phyloP scores from a whole-genome alignment of 2,329 filamentous ascomycete species.

The Talaromyces piceae region DNA sequence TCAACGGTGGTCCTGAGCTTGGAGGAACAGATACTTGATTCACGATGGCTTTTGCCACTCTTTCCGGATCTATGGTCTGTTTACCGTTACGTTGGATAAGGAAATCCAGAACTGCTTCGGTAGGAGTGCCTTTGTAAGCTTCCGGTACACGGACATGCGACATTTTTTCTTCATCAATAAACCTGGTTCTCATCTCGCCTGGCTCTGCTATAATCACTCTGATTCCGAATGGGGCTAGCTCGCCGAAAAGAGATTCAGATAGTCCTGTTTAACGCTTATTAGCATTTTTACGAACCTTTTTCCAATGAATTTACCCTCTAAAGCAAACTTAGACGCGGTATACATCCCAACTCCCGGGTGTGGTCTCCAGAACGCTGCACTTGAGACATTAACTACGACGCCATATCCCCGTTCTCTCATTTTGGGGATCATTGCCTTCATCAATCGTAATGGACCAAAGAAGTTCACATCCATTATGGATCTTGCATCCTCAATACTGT shows the following conservation, averaged over 20 bases:
- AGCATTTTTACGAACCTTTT: background rate
- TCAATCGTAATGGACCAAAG: constrained; percentile 3
- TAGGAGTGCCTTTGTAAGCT: background rate
- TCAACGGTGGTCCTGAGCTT: background rate
- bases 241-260: background rate
- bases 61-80: background rate
- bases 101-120: background rate
- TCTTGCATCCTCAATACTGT: background rate
- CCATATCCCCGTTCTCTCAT: background rate
- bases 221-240: constrained; percentile 1
- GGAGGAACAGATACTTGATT: background rate
- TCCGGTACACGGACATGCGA: background rate
- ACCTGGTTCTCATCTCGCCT: constrained; percentile 1
- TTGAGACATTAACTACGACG: constrained; percentile 1
- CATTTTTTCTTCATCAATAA: background rate
- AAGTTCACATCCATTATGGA: constrained; percentile 1
- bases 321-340: background rate
- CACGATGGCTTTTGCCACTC: background rate
- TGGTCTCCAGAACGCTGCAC: background rate
- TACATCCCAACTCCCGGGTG: background rate
- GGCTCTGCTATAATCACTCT: constrained; percentile 1
- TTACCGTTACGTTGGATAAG: background rate
- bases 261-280: background rate
- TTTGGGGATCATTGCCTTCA: background rate
- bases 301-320: background rate